These are phyloP conservation scores for Trametes cinnabarina DNA, from an alignment of 768 basidiomycete genomes.

Conservation along the genomic window DNA sequence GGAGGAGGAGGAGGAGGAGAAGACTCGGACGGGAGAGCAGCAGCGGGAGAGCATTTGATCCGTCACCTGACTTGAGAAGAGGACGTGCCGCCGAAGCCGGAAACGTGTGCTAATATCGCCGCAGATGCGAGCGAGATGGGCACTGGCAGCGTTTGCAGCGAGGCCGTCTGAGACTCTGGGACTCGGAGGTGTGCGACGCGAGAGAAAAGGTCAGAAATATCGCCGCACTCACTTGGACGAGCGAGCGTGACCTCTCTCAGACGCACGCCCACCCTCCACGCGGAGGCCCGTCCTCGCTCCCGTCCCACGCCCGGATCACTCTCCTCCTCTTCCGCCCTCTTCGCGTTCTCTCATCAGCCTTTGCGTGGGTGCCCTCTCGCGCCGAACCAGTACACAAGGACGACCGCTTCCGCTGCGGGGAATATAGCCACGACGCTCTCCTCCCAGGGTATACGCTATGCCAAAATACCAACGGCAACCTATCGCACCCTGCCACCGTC, in stretches of 20 bases:
- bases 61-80: conserved; percentile 19
- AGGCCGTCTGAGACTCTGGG: not conserved
- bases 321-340: not conserved
- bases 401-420: conserved; percentile 7
- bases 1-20: conserved; percentile 7
- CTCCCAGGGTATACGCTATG: conserved; percentile 1
- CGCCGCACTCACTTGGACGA: not conserved
- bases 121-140: not conserved
- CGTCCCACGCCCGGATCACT: conserved; percentile 6
- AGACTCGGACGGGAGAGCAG: not conserved
- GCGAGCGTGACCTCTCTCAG: not conserved
- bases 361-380: not conserved
- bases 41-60: conserved; percentile 22
- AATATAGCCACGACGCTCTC: not conserved
- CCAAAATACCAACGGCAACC: not conserved
- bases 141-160: no score
- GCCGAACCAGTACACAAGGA: not conserved
- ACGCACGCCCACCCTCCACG: not conserved
- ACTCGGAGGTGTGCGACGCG: not conserved
- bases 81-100: not conserved
- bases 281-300: conserved; percentile 5
- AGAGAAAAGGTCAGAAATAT: conserved; percentile 2
- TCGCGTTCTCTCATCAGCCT: not conserved
- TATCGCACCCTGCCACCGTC: not conserved
- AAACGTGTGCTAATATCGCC: not conserved